Conservation (phyloP, 192 early-diverging fungal genomes). For the Pilobolus umbonatus region DNA sequence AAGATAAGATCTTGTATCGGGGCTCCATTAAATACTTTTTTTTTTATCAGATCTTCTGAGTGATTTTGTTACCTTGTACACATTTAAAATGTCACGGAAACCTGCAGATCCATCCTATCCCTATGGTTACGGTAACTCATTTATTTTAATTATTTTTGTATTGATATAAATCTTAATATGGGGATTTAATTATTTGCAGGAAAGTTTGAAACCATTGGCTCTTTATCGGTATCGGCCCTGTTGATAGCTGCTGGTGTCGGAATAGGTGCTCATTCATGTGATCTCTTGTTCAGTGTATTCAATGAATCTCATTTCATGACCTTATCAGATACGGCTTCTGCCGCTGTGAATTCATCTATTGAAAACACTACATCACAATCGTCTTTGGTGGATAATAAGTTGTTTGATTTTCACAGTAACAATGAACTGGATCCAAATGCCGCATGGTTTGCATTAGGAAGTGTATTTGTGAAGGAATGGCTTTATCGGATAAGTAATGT, state of each 20-base stretch:
- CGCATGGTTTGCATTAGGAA: constrained; percentile 61
- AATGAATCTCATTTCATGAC: constrained; percentile 14
- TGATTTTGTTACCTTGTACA: constrained; percentile 74
- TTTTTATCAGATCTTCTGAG: constrained; percentile 48
- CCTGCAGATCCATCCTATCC: constrained; percentile 57
- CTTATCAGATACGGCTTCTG: not conserved
- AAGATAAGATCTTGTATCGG: not conserved
- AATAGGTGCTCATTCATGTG: constrained; percentile 61
- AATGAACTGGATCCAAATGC: constrained; percentile 54
- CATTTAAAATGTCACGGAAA: constrained; percentile 62
- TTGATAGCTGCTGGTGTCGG: constrained; percentile 64
- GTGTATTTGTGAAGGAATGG: constrained; percentile 69
- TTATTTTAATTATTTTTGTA: constrained; percentile 17
- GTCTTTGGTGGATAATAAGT: constrained; percentile 6
- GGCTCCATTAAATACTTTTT: not conserved
- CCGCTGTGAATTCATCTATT: constrained; percentile 17
- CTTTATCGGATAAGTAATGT: constrained; percentile 61
- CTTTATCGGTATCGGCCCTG: constrained; percentile 62
- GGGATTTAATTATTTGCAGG: too few relatives aligned
- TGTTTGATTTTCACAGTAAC: constrained; percentile 1
- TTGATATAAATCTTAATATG: too few relatives aligned
- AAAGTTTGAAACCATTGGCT: constrained; percentile 59
- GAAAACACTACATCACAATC: constrained; percentile 14
- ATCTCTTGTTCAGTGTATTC: constrained; percentile 40
- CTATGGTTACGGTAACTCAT: constrained; percentile 68